A percentile compares a stretch with the other conserved stretches of the same genome.
Conservation (phyloP, 495 filamentous ascomycete genomes). For the Neurospora sublineolata region DNA sequence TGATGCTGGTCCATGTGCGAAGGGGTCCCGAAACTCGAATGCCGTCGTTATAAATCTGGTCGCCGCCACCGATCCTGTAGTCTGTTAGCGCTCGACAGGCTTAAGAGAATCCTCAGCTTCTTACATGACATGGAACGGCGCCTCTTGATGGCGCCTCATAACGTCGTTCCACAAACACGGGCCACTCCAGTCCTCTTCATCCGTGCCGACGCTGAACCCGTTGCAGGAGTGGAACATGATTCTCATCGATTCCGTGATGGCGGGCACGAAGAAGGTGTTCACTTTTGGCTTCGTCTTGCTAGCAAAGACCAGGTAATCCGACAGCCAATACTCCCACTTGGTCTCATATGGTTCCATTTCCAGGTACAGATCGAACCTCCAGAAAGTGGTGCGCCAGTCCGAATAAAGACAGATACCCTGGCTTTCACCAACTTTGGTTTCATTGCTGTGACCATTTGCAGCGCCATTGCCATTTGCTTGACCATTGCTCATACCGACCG, state of each 20-base stretch:
- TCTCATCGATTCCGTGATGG: slow-evolving; percentile 72
- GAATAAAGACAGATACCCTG: slow-evolving; percentile 61
- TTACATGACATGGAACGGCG: slow-evolving; percentile 77
- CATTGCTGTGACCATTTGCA: background rate
- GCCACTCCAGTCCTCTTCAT: slow-evolving; percentile 74
- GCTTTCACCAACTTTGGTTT: slow-evolving; percentile 3
- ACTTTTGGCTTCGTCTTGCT: slow-evolving; percentile 33
- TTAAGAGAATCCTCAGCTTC: background rate
- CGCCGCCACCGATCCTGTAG: slow-evolving; percentile 69
- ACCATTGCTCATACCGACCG: background rate
- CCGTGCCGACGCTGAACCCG: slow-evolving; percentile 87
- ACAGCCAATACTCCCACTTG: slow-evolving; percentile 49
- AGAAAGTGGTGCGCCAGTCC: slow-evolving; percentile 67
- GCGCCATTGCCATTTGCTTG: slow-evolving; percentile 8
- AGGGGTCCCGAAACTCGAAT: slow-evolving; percentile 76
- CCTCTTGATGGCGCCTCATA: slow-evolving; percentile 52
- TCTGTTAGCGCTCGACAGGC: background rate
- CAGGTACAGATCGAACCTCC: slow-evolving; percentile 59
- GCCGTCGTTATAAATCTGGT: slow-evolving; percentile 91
- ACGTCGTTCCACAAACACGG: slow-evolving; percentile 87
- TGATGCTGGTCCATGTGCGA: slow-evolving; percentile 65
- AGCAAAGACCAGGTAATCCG: slow-evolving; percentile 30
- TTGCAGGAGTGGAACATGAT: slow-evolving; percentile 96
- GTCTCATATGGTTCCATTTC: slow-evolving; percentile 43
- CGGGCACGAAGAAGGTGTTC: slow-evolving; percentile 63